These are phyloP conservation scores for Dichotomopilus funicola DNA, from an alignment of 2,329 filamentous ascomycete species.

Conservation along the genomic window DNA sequence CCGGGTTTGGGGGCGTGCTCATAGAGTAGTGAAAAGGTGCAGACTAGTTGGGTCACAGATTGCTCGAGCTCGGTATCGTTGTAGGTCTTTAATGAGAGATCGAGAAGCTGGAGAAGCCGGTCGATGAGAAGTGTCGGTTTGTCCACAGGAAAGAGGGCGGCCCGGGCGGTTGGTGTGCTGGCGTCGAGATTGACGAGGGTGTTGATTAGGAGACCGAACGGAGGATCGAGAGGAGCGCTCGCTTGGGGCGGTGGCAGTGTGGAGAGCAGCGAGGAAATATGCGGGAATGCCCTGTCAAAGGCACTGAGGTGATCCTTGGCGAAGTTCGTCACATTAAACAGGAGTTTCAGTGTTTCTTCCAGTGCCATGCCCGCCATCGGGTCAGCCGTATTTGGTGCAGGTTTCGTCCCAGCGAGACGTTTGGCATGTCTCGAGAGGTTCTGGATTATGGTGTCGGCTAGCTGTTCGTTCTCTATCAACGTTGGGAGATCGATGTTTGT, in stretches of 20 bases:
- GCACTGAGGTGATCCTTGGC: slow-evolving; percentile 53
- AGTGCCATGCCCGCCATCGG: slow-evolving; percentile 75
- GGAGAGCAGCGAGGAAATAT: slow-evolving; percentile 65
- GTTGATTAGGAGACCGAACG: slow-evolving; percentile 69
- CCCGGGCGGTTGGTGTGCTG: slow-evolving; percentile 44
- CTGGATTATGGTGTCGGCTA: slow-evolving; percentile 62
- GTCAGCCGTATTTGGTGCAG: slow-evolving; percentile 32
- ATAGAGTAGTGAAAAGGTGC: slow-evolving; percentile 65
- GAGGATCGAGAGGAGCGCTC: slow-evolving; percentile 62
- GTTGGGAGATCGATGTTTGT: slow-evolving; percentile 59
- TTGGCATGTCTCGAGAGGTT: slow-evolving; percentile 66
- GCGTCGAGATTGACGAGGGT: slow-evolving; percentile 74
- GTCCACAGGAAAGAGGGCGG: slow-evolving; percentile 59
- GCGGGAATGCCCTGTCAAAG: slow-evolving; percentile 63
- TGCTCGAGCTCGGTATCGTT: slow-evolving; percentile 64
- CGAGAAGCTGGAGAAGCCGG: slow-evolving; percentile 64
- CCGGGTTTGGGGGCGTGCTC: slow-evolving; percentile 51
- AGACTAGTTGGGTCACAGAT: slow-evolving; percentile 64
- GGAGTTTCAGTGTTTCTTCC: slow-evolving; percentile 73
- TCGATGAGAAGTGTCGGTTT: slow-evolving; percentile 54
- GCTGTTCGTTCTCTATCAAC: slow-evolving; percentile 58
- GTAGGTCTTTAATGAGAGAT: slow-evolving; percentile 58
- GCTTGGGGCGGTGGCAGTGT: slow-evolving; percentile 41
- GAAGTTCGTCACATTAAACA: slow-evolving; percentile 82
- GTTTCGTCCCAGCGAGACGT: slow-evolving; percentile 24